A percentile compares a stretch with the other conserved stretches of the same genome.
Conservation (phyloP, 2,329 filamentous ascomycete genomes). For the Fusarium sp. region DNA sequence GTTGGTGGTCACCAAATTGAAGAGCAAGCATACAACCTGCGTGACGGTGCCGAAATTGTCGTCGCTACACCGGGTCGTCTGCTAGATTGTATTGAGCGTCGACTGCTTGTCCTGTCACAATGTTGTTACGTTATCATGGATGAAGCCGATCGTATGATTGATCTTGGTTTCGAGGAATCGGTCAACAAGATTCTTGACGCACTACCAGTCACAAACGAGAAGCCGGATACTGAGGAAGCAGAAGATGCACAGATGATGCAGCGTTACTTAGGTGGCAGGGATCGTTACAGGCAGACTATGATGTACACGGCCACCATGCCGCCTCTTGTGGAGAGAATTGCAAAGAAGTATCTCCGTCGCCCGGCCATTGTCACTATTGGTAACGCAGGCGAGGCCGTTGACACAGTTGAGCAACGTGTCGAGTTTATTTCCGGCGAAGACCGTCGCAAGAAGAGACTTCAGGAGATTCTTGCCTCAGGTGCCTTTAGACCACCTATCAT, state of each 20-base stretch:
- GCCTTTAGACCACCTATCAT: slow-evolving; percentile 93
- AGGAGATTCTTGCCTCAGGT: slow-evolving; percentile 84
- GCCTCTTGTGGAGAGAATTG: slow-evolving; percentile 89
- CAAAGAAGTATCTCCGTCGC: slow-evolving; percentile 93
- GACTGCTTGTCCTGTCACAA: slow-evolving; percentile 91
- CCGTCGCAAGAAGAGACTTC: slow-evolving; percentile 94
- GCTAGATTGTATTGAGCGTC: slow-evolving; percentile 94
- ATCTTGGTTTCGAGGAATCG: slow-evolving; percentile 96
- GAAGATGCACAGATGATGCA: slow-evolving; percentile 90
- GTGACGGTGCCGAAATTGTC: slow-evolving; percentile 95
- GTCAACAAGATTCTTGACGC: slow-evolving; percentile 98
- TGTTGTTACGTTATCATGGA: slow-evolving; percentile 99
- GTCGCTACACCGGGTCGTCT: slow-evolving; percentile 98
- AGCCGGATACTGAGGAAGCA: slow-evolving; percentile 92
- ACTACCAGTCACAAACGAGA: slow-evolving; percentile 91
- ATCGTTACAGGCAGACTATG: slow-evolving; percentile 96
- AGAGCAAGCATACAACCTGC: slow-evolving; percentile 89
- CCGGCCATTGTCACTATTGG: slow-evolving; percentile 96
- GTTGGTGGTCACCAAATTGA: slow-evolving; percentile 97
- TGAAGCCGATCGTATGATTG: slow-evolving; percentile 99
- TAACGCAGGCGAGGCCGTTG: slow-evolving; percentile 93
- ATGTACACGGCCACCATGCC: slow-evolving; percentile 99
- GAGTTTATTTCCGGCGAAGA: slow-evolving; percentile 93
- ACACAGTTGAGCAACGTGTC: slow-evolving; percentile 96
- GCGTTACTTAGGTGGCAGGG: slow-evolving; percentile 76